These are phyloP conservation scores for Mucor plumbeus DNA, from an alignment of 371 early-diverging fungal genomes.

Conservation along the genomic window DNA sequence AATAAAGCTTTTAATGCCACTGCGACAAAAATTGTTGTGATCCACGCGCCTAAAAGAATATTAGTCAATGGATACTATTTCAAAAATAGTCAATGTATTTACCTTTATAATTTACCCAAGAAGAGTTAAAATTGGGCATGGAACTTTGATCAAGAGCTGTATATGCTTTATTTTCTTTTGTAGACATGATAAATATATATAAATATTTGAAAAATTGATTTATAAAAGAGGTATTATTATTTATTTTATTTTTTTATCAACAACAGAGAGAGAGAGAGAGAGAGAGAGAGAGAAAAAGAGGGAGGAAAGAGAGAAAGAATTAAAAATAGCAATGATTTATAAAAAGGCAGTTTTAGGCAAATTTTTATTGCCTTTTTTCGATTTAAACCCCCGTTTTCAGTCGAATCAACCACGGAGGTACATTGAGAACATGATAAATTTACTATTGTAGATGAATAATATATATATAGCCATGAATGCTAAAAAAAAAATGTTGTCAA, in stretches of 20 bases:
- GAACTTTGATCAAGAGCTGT: constrained; percentile 65
- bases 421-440: constrained; percentile 1
- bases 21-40: constrained; percentile 82
- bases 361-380: not conserved
- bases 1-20: constrained; percentile 82
- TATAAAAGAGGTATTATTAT: not conserved
- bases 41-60: constrained; percentile 82
- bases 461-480: not conserved
- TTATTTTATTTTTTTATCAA: not conserved
- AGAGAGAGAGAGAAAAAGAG: not conserved
- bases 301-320: constrained; percentile 8
- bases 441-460: not conserved
- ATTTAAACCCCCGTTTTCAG: not conserved
- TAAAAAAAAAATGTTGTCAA: not conserved
- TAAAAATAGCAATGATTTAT: not conserved
- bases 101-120: constrained; percentile 77
- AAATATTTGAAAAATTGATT: not conserved
- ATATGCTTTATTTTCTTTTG: constrained; percentile 31
- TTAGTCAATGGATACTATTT: not conserved
- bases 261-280: not conserved
- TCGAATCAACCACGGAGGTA: not conserved
- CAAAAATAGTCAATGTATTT: not conserved
- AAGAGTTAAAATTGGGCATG: constrained; percentile 71
- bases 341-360: not conserved
- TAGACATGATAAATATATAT: constrained; percentile 7